These are phyloP conservation scores for Populus tomentosa DNA, from an alignment of 441 rosid species.

Conservation along the genomic window DNA sequence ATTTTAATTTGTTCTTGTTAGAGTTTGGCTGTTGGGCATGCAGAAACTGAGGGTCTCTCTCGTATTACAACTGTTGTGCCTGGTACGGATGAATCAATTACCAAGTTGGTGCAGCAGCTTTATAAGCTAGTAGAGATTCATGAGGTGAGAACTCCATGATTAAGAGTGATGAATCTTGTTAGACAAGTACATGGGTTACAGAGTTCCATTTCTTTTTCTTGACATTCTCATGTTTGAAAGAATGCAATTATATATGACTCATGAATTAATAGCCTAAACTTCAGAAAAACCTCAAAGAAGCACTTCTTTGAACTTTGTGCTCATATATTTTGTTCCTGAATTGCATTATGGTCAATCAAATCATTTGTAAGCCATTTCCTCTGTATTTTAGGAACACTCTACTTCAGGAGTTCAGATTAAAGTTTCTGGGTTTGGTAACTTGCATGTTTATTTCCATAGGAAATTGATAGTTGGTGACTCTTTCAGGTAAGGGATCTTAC, in stretches of 20 bases:
- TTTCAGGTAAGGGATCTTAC: constrained; percentile 67
- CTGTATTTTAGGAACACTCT: not conserved
- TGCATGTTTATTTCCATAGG: not conserved
- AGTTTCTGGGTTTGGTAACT: constrained; percentile 1
- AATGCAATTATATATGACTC: not conserved
- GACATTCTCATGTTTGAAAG: not conserved
- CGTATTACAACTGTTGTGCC: constrained; percentile 89
- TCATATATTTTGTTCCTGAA: not conserved
- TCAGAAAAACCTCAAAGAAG: not conserved
- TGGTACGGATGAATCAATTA: constrained; percentile 80
- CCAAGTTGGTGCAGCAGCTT: constrained; percentile 83
- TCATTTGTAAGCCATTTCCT: not conserved
- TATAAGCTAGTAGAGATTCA: constrained; percentile 70
- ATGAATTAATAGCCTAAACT: not conserved
- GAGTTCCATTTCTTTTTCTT: not conserved
- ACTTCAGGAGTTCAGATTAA: not conserved
- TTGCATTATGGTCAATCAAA: not conserved
- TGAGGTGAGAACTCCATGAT: constrained; percentile 46
- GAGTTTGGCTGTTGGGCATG: constrained; percentile 94
- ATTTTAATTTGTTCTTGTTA: constrained; percentile 23
- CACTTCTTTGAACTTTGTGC: not conserved
- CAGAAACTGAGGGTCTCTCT: constrained; percentile 76
- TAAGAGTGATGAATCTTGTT: not conserved
- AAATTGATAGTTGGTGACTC: constrained; percentile 5
- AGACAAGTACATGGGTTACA: not conserved